Evolutionary conservation across 1,284 basidiomycete genomes (phyloP), one percentile per base, ranked within the genome.

Genomic region (Neotropicomus parvogracilis): DNA sequence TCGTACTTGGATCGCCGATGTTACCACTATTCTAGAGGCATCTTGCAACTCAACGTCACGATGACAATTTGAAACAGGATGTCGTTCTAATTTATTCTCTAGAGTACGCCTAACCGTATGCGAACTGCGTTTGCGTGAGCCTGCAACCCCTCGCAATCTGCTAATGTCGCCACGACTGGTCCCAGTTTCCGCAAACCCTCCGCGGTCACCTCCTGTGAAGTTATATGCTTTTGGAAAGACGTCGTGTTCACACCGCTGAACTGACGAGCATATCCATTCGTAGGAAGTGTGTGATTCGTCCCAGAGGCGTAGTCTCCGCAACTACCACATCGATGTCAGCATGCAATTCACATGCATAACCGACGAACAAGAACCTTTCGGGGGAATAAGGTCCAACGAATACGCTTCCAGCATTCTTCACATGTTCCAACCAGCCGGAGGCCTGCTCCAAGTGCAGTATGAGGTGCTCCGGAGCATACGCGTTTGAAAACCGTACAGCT

Each of bases 171-270:
- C 6, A 99, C 97, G 12, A 91, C 78, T 9, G 95, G 95, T 3
- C 97, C 97, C 19, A 99, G 77, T 3, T 66, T 74, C 56, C 75
- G 74, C 45, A 99, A 73, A 6, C 97, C 97, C 16, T 81, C 81
- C 13, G 75, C 69, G 4, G 92, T 91, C 24, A 99, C 80, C 62
- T 94, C 88, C 67, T 99, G 97, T 8, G 90, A 91, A 6, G 97
- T 99, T 63, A 99, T 97, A 70, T 98, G 90, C 71, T 99, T 99
- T 70, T 98, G 94, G 85, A 99, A 99, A 1, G 94, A 94, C 17
- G 84, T 76, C 0, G 95, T 98, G 71, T 97, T 98, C 58, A 99
- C 97, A 14, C 97, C 97, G 56, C 91, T 95, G 74, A 97, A 99
- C 67, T 98, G 95, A 48, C 93, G 86, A 13, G 97, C 97, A 64